Base-by-base conservation (phyloP, 768 basidiomycete species). In the Ramaria sp. region DNA sequence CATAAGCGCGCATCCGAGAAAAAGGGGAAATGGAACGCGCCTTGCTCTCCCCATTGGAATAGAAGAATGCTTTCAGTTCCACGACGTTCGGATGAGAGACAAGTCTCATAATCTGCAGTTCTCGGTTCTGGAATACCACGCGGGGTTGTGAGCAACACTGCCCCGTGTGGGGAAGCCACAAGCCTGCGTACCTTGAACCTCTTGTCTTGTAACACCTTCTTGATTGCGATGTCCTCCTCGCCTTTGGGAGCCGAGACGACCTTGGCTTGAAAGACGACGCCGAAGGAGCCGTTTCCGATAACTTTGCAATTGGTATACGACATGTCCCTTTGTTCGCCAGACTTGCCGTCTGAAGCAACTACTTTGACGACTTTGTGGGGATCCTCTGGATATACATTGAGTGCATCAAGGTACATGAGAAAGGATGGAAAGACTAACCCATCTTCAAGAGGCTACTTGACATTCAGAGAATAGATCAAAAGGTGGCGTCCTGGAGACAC, bases 171-270 rank as follows among this genome's bases (percentile, higher is more conserved):
- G 54, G 24, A 48, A 12, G 20, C 24, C 24, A 13, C 50, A 62
- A 59, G 38, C 32, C 24, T n/a, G 71, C 78, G 59, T 58, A 94
- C 95, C 90, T 99, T 99, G 87, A 99, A 99, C 61, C 96, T 83
- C 78, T 99, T 99, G 75, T 99, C 96, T 77, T 99, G 96, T 58
- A 99, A 72, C 49, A 99, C 96, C 77, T 97, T 98, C 89, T 99
- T 99, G 79, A 99, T 99, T 48, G 96, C 96, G 65, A 99, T 96
- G 61, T 97, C 92, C 56, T 87, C 86, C 18, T 73, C 73, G 32
- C 78, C 79, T 64, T 81, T 79, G 42, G 76, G 71, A 7, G 76
- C 75, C 13, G 75, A 75, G 48, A 93, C 74, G 53, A 97, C 81
- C 70, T 83, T 91, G 56, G 94, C 95, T 61, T 93, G 90, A 69